These are phyloP conservation scores for Gossypium mustelinum DNA, from an alignment of 345 rosid genomes.

Conservation along the genomic window DNA sequence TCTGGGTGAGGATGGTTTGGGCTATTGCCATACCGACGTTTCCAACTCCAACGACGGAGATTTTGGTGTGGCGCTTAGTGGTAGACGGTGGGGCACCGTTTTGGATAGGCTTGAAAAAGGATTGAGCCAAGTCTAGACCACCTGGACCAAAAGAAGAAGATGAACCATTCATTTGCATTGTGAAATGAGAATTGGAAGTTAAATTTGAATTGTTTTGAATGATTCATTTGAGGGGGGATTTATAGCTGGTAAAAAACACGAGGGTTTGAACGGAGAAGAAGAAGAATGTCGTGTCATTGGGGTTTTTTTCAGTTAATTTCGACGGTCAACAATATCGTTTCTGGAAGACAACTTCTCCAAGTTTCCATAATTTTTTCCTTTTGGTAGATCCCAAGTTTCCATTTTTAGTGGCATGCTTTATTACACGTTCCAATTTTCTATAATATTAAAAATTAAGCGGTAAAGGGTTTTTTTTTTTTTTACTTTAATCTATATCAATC, in stretches of 20 bases:
- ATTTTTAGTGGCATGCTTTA: background rate
- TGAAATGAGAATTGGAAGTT: background rate
- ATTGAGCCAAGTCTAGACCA: conserved; percentile 54
- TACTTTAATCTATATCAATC: too few relatives aligned
- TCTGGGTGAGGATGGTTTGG: conserved; percentile 64
- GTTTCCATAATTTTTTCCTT: background rate
- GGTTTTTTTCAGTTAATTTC: background rate
- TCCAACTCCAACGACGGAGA: conserved; percentile 82
- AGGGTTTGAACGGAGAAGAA: background rate
- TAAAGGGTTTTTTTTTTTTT: too few relatives aligned
- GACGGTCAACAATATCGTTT: background rate
- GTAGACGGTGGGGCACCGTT: conserved; percentile 50
- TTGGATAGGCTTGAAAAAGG: conserved; percentile 67
- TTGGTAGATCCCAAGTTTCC: too few relatives aligned
- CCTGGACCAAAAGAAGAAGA: conserved; percentile 57
- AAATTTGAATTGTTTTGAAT: background rate
- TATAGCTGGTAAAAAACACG: background rate
- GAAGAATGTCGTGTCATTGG: background rate
- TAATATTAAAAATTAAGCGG: too few relatives aligned
- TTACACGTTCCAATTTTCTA: too few relatives aligned
- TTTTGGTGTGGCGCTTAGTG: conserved; percentile 52
- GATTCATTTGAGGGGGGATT: background rate
- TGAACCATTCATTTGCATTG: conserved; percentile 56
- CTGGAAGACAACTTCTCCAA: too few relatives aligned
- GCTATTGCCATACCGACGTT: conserved; percentile 98